A percentile compares a stretch with the other conserved stretches of the same genome.
Evolutionary conservation across 2,329 filamentous ascomycete species (phyloP).

Genomic region (Alternaria viburni): DNA sequence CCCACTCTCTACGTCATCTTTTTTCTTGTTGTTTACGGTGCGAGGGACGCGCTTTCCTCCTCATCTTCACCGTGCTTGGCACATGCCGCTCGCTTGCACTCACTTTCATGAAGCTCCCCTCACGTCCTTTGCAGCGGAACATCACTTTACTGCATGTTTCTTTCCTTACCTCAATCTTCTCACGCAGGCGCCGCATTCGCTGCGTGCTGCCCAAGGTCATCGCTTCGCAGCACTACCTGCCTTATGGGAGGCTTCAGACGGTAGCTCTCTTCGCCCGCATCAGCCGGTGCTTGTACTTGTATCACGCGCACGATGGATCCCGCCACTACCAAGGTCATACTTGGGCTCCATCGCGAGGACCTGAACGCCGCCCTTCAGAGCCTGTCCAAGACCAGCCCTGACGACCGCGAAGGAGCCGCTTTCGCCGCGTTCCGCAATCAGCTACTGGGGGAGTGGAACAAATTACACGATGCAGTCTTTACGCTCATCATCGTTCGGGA

Average conservation of each 20-base stretch:
- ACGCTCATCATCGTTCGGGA: neutral
- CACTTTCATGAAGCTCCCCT: neutral
- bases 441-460: neutral
- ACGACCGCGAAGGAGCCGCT: neutral
- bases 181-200: neutral
- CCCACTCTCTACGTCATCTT: neutral
- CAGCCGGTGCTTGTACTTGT: neutral
- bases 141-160: neutral
- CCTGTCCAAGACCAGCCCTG: too few relatives aligned
- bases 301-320: conserved; percentile 5
- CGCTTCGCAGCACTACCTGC: too few relatives aligned
- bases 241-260: too few relatives aligned
- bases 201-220: neutral
- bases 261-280: too few relatives aligned
- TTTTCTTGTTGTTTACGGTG: neutral
- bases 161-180: neutral
- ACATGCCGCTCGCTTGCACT: neutral
- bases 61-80: neutral
- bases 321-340: neutral
- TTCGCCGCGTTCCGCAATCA: neutral
- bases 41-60: neutral
- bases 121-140: too few relatives aligned
- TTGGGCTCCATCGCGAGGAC: conserved; percentile 13
- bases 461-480: neutral
- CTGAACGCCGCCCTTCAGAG: conserved; percentile 8